Percentiles rank a stretch among this genome's conserved stretches.
Conservation (phyloP, 495 filamentous ascomycete genomes). For the Penicillium lagena region DNA sequence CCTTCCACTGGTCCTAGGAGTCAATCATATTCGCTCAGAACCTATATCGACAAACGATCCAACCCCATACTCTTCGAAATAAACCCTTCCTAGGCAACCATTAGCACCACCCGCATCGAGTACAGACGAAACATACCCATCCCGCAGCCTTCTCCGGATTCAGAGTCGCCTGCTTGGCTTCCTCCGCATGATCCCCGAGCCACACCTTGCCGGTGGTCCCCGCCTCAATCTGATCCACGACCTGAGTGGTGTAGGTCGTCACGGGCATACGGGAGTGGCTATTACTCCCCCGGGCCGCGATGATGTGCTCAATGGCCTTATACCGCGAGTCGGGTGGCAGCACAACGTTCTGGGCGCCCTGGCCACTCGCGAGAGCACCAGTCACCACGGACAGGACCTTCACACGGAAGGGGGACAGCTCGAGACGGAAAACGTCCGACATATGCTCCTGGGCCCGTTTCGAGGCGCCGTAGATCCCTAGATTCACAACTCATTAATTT, state of each 20-base stretch:
- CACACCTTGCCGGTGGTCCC: conserved; percentile 7
- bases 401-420: conserved; percentile 43
- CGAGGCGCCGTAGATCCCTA: conserved; percentile 40
- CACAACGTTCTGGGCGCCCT: conserved; percentile 2
- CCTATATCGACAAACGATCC: neutral
- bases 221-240: conserved; percentile 1
- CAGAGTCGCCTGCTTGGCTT: neutral
- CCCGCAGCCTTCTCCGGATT: neutral
- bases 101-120: neutral
- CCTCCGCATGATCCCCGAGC: conserved; percentile 3
- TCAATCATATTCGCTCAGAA: too few relatives aligned
- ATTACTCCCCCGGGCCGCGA: conserved; percentile 6
- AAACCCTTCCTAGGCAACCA: neutral
- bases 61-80: neutral
- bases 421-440: conserved; percentile 40
- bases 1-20: too few relatives aligned
- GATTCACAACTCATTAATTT: neutral
- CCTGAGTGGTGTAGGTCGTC: conserved; percentile 9
- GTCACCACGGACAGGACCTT: conserved; percentile 10
- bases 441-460: conserved; percentile 46
- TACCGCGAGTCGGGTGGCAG: conserved; percentile 10
- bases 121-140: neutral
- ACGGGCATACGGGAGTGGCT: conserved; percentile 1
- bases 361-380: conserved; percentile 12
- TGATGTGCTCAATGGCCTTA: conserved; percentile 12